Percentiles rank a stretch among this genome's conserved stretches.
These are phyloP conservation scores for Strigomonas culicis DNA, from an alignment of 208 protist genomes.

Conservation along the genomic window DNA sequence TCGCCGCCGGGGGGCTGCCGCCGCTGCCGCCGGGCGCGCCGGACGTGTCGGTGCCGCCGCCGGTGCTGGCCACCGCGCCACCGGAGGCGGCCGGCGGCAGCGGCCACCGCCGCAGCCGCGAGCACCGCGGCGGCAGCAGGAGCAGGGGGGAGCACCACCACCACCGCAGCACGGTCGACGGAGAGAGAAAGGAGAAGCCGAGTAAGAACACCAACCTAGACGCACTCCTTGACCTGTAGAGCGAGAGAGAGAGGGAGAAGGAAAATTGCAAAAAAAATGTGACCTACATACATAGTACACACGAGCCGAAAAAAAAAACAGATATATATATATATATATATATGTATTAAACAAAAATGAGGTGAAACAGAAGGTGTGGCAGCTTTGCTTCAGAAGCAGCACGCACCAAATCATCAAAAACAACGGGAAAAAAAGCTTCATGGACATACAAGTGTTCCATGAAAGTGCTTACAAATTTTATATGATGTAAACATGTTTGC, in stretches of 20 bases:
- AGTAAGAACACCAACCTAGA: conserved; percentile 21
- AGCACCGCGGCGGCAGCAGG: neutral
- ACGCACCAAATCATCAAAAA: too few relatives aligned
- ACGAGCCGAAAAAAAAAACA: too few relatives aligned
- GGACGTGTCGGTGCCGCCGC: neutral
- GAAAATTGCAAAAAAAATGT: too few relatives aligned
- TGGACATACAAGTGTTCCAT: too few relatives aligned
- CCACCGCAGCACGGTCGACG: conserved; percentile 14
- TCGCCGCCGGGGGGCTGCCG: neutral
- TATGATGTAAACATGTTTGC: too few relatives aligned
- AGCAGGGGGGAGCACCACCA: conserved; percentile 16
- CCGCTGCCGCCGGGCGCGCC: neutral
- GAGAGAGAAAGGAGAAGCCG: conserved; percentile 13
- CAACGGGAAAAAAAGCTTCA: too few relatives aligned
- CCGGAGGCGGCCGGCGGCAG: neutral
- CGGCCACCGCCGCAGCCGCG: neutral
- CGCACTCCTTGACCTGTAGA: conserved; percentile 32
- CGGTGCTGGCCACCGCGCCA: neutral
- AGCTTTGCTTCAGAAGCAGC: too few relatives aligned
- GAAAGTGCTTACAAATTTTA: too few relatives aligned
- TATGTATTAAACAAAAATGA: too few relatives aligned
- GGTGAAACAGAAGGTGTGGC: too few relatives aligned
- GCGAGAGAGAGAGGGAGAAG: neutral
- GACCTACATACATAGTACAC: too few relatives aligned
- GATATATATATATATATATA: too few relatives aligned